Base-by-base conservation (phyloP, 805 yeast species). In the Pichia insulana region DNA sequence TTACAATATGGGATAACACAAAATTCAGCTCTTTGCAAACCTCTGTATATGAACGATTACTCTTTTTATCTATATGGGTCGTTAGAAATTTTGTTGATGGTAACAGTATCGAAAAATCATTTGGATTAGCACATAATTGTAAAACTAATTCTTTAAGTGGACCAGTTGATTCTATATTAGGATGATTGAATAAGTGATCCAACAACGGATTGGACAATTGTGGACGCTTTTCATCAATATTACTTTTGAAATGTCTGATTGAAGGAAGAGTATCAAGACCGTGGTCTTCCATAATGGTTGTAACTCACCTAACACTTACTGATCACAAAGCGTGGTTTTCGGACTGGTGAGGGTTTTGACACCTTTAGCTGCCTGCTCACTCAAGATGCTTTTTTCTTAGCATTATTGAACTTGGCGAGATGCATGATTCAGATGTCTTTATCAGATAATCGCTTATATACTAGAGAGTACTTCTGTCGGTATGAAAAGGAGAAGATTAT, bases 161-260 rank as follows among this genome's bases (percentile, higher is more conserved):
- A 11, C 78, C 70, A 0, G 71, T 64, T n/a, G 58, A 60, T 7
- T 58, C 45, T 2, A 77, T 76, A 43, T 63, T 65, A 0, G 83
- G 80, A 50, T 81, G 77, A 61, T 81, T 79, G 65, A 83, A 81
- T 7, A 83, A 59, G 31, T 78, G 69, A 57, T 82, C 78, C 27
- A 83, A 62, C 30, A 80, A 63, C 8, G 89, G 87, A 51, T 83
- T 81, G 43, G 71, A 60, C 42, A 80, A 62, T 35, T 19, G 16
- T 4, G 45, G 32, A 19, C 35, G 68, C 55, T 3, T 40, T 8
- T 35, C 30, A 11, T 18, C 17, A n/a, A 13, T 16, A n/a, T n/a
- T 13, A 5, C 11, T 12, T n/a, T 26, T 22, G 12, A 18, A 33
- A 33, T 33, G 18, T 33, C 17, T 25, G 7, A n/a, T 31, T 13